These are phyloP conservation scores for Chlamydomonas asymmetrica DNA, from an alignment of 139 green algal species.

Conservation along the genomic window DNA sequence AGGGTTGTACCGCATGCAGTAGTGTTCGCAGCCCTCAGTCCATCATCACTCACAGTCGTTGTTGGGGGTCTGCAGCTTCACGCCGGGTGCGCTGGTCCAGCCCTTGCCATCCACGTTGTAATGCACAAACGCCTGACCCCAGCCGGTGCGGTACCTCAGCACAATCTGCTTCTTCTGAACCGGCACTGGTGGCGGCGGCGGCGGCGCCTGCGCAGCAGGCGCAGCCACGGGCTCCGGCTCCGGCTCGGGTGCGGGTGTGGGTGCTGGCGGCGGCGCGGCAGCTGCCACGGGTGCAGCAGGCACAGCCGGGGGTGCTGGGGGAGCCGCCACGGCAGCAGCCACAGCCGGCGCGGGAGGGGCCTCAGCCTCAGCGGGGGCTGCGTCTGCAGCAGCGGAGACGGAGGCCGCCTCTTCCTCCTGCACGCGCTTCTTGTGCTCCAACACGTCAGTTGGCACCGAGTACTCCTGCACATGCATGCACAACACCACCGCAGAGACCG, in stretches of 20 bases:
- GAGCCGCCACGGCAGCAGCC: neutral
- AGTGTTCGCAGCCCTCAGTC: too few relatives aligned
- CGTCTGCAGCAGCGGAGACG: too few relatives aligned
- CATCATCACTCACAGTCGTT: too few relatives aligned
- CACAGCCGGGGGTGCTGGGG: neutral
- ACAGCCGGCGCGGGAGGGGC: too few relatives aligned
- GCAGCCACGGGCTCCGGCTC: neutral
- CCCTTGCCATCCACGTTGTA: conserved; percentile 27
- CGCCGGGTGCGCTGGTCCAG: conserved; percentile 19
- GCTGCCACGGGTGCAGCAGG: neutral
- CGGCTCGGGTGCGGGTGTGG: neutral
- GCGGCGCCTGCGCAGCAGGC: neutral
- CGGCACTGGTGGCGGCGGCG: conserved; percentile 9
- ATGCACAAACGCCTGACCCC: conserved; percentile 15
- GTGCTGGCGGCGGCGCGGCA: neutral
- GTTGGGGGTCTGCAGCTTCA: conserved; percentile 1
- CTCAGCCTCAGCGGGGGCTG: too few relatives aligned
- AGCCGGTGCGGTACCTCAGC: conserved; percentile 25
- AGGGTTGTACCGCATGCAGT: too few relatives aligned
- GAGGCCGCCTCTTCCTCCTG: too few relatives aligned
- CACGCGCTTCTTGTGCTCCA: too few relatives aligned
- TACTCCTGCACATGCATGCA: too few relatives aligned
- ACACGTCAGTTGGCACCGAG: too few relatives aligned
- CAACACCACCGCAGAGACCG: too few relatives aligned
- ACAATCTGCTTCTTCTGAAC: conserved; percentile 1